Base-by-base conservation (phyloP, 768 basidiomycete genomes). In the Arthromyces matolae region DNA sequence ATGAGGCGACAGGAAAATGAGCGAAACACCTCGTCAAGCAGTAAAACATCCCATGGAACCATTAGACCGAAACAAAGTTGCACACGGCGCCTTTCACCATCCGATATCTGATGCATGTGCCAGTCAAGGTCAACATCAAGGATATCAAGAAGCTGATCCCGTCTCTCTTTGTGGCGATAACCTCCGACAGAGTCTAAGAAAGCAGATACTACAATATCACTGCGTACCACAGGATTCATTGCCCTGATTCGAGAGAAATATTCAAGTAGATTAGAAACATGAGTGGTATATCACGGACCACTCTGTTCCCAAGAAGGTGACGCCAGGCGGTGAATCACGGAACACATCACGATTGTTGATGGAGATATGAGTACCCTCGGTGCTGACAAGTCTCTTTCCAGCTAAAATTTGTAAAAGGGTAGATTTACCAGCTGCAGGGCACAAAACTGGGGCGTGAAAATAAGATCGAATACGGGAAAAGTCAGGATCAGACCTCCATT, bases 111-210 rank as follows among this genome's bases (percentile, higher is more conserved):
- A 61, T 95, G 91, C 91, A 95, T 94, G 53, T 82, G 90, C 93
- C 91, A 99, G 61, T 93, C 89, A 16, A 97, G 70, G 68, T 99
- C 96, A 49, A 99, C 81, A 62, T 98, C 94, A 34, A 98, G 72
- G 50, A 99, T 88, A 65, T 93, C 86, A 45, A 99, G 82, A 3
- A 99, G 76, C 6, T 60, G 68, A 64, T 99, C 91, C 33, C 95
- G 76, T 24, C 93, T 78, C 56, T 84, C 86, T 64, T 95, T 95
- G 70, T 97, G 80, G 44, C 93, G 77, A 64, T 96, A 97, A 0
- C 96, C 96, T 12, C 96, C 96, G 4, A 99, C 91, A 14, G 92
- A 94, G 64, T 99, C 91, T n/a, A 99, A 73, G 66, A 99, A 99
- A 39, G 81, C 75, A n/a, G 89, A 83, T 3, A 99, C 96, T 25